A percentile compares a stretch with the other conserved stretches of the same genome.
phyloP scores from a whole-genome alignment of 352 stramenopile genomes.

The Phytopythium litorale region DNA sequence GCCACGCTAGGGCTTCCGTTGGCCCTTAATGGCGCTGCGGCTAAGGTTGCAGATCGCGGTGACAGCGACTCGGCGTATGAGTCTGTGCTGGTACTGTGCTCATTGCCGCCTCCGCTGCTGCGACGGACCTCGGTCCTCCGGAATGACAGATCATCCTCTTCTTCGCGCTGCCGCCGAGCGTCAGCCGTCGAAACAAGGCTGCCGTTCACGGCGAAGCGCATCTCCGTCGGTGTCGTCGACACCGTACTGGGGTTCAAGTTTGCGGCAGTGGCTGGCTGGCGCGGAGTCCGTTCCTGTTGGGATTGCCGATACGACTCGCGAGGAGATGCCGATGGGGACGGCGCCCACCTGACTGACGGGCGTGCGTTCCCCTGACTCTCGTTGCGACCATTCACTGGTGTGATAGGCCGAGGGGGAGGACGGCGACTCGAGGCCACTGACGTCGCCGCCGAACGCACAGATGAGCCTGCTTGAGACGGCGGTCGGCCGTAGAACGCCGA shows the following conservation, averaged over 20 bases:
- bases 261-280: not conserved
- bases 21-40: not conserved
- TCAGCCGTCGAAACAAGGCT: slow-evolving; percentile 13
- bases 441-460: not conserved
- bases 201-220: slow-evolving; percentile 15
- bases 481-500: slow-evolving; percentile 7
- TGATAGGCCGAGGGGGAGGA: slow-evolving; percentile 1
- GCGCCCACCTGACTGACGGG: slow-evolving; percentile 4
- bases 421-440: not conserved
- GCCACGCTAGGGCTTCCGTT: not conserved
- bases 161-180: slow-evolving; percentile 6
- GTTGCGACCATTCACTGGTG: not conserved
- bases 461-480: not conserved
- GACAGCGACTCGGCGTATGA: not conserved
- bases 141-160: slow-evolving; percentile 12
- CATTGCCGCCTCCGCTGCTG: slow-evolving; percentile 1
- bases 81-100: not conserved
- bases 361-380: not conserved
- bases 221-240: slow-evolving; percentile 11
- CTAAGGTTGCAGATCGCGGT: not conserved
- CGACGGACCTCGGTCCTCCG: not conserved
- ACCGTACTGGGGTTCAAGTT: slow-evolving; percentile 5
- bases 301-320: slow-evolving; percentile 1
- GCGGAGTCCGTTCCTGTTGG: not conserved
- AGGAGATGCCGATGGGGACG: not conserved